These are phyloP conservation scores for Fusarium nygamai DNA, from an alignment of 2,329 filamentous ascomycete genomes.

Conservation along the genomic window DNA sequence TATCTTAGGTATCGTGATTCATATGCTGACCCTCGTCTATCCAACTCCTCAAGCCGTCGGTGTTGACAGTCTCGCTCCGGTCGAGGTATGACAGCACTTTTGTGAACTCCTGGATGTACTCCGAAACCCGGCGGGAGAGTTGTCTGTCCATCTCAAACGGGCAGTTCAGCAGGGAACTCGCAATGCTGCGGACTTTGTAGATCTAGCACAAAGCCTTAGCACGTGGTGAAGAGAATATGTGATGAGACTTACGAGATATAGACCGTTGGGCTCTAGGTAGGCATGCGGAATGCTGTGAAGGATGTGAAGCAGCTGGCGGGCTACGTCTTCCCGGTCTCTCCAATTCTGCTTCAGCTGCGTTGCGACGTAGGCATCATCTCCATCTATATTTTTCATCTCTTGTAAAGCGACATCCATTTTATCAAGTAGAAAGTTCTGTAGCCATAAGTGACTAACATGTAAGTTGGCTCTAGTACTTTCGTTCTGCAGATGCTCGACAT, in stretches of 20 bases:
- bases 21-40: background rate
- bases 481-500: background rate
- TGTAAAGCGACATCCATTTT: background rate
- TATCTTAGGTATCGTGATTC: background rate
- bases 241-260: background rate
- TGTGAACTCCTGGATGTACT: background rate
- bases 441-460: background rate
- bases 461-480: background rate
- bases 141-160: background rate
- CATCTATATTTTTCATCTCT: background rate
- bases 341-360: background rate
- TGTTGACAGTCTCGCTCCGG: slow-evolving; percentile 1
- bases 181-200: slow-evolving; percentile 4
- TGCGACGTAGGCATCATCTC: background rate
- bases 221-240: fast-evolving
- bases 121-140: background rate
- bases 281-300: background rate
- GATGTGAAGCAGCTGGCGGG: background rate
- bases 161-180: background rate
- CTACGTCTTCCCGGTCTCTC: background rate
- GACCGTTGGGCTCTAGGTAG: background rate
- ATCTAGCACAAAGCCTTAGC: background rate
- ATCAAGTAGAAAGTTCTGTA: background rate
- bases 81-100: slow-evolving; percentile 5
- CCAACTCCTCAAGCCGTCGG: background rate